These are phyloP conservation scores for Colletotrichum sublineola DNA, from an alignment of 2,329 filamentous ascomycete genomes.

Conservation along the genomic window DNA sequence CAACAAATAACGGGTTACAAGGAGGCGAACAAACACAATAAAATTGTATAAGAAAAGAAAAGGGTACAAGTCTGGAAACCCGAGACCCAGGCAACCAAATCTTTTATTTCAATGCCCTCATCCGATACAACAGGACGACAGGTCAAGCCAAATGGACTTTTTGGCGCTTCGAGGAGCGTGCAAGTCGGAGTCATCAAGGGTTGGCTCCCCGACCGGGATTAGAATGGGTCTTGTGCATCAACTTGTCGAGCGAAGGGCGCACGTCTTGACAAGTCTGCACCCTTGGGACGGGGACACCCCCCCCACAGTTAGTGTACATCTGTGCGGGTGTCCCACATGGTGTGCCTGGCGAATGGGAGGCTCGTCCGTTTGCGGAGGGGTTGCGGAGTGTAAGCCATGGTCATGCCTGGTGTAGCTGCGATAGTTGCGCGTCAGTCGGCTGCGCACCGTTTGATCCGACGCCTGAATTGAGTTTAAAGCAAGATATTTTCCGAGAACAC, in stretches of 20 bases:
- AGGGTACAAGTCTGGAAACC: constrained; percentile 18
- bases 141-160: constrained; percentile 34
- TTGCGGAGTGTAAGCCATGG: constrained; percentile 25
- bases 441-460: neutral
- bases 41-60: constrained; percentile 40
- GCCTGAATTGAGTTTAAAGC: constrained; percentile 4
- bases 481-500: neutral
- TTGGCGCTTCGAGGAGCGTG: constrained; percentile 23
- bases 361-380: constrained; percentile 24
- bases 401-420: constrained; percentile 19
- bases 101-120: constrained; percentile 37
- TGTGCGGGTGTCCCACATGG: constrained; percentile 14
- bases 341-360: constrained; percentile 8
- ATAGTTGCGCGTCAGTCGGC: constrained; percentile 6
- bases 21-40: constrained; percentile 38
- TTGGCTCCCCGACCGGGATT: constrained; percentile 36
- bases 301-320: constrained; percentile 24
- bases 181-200: constrained; percentile 39
- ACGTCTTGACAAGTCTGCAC: constrained; percentile 40
- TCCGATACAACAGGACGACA: constrained; percentile 13
- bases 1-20: constrained; percentile 27
- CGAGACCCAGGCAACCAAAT: constrained; percentile 24
- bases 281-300: constrained; percentile 32
- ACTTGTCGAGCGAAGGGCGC: constrained; percentile 40
- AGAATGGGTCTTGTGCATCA: constrained; percentile 41